These are phyloP conservation scores for Juglanconis juglandina DNA, from an alignment of 2,329 filamentous ascomycete species.

Conservation along the genomic window DNA sequence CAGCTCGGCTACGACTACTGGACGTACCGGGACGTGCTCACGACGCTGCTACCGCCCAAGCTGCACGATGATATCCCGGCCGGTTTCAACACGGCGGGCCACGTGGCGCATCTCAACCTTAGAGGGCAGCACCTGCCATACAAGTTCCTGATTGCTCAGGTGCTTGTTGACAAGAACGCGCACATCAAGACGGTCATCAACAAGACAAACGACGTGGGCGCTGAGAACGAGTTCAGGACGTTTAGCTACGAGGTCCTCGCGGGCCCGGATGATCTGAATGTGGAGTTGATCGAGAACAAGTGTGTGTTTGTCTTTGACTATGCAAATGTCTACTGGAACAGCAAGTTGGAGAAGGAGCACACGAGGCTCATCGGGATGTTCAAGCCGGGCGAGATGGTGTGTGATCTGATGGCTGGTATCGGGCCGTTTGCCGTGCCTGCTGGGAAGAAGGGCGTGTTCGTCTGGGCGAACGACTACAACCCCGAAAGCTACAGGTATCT, in stretches of 20 bases:
- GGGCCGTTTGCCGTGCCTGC: slow-evolving; percentile 92
- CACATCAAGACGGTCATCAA: slow-evolving; percentile 87
- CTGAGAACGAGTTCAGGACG: slow-evolving; percentile 81
- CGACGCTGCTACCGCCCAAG: slow-evolving; percentile 74
- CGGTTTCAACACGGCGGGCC: slow-evolving; percentile 85
- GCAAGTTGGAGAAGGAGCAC: slow-evolving; percentile 84
- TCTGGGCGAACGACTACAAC: slow-evolving; percentile 97
- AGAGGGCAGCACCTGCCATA: slow-evolving; percentile 79
- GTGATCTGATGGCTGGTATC: slow-evolving; percentile 96
- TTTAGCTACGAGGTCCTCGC: slow-evolving; percentile 89
- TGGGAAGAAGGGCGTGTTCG: slow-evolving; percentile 84
- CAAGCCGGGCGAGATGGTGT: slow-evolving; percentile 80
- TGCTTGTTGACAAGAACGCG: slow-evolving; percentile 87
- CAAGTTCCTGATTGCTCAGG: slow-evolving; percentile 78
- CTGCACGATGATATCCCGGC: slow-evolving; percentile 76
- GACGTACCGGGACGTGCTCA: slow-evolving; percentile 82
- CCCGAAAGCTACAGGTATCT: slow-evolving; percentile 79
- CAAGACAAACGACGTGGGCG: slow-evolving; percentile 86
- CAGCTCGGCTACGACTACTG: slow-evolving; percentile 80
- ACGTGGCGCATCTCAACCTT: slow-evolving; percentile 91
- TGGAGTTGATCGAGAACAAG: slow-evolving; percentile 75
- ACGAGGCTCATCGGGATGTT: slow-evolving; percentile 74
- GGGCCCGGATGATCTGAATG: slow-evolving; percentile 77
- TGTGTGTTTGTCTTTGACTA: slow-evolving; percentile 94
- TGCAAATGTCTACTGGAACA: slow-evolving; percentile 97